Evolutionary conservation across 2,329 filamentous ascomycete genomes (phyloP), one percentile per base, ranked within the genome.

Genomic region (Epichloe amarillans): DNA sequence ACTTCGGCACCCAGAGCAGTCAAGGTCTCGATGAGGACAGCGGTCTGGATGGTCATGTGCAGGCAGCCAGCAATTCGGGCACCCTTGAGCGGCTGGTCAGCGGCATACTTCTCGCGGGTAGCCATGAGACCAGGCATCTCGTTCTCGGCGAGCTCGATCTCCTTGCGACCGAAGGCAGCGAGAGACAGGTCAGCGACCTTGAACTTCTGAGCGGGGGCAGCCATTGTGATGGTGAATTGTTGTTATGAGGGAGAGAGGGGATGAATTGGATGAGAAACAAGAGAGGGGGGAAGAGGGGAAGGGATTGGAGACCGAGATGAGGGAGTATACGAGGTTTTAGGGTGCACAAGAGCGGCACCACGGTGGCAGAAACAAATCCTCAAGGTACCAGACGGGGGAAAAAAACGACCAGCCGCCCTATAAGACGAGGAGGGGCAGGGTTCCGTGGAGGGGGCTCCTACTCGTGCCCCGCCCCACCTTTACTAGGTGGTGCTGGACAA

Each of bases 11-110:
- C 93, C 65, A 98, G 88, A 61, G 84, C 77, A 65, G 80, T 86
- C 68, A 98, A 84, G 60, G 93, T 98, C 84, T 98, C 93, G 73
- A 98, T 98, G 66, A 98, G 84, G 67, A 98, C 93, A 63, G 93
- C 93, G 59, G 93, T 98, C 80, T 98, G 93, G 76, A 98, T 97
- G 70, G 93, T 97, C 91, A 95, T 96, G 84, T 96, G 90, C 70
- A 97, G 79, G 76, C 93, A 97, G 68, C 93, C 93, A 64, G 93
- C 93, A 71, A 98, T 96, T 66, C 91, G 86, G 70, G 90, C 88
- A 70, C 91, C 90, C 69, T 84, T 84, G 66, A 98, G 81, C 63
- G 93, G 93, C 81, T 97, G 91, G 74, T 95, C 91, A 55, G 72
- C 71, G 62, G 86, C 87, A 72, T 97, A 98, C 80, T 95, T 95